Conservation (phyloP, 2,329 filamentous ascomycete species). For the Ophiosphaerella herpotricha region DNA sequence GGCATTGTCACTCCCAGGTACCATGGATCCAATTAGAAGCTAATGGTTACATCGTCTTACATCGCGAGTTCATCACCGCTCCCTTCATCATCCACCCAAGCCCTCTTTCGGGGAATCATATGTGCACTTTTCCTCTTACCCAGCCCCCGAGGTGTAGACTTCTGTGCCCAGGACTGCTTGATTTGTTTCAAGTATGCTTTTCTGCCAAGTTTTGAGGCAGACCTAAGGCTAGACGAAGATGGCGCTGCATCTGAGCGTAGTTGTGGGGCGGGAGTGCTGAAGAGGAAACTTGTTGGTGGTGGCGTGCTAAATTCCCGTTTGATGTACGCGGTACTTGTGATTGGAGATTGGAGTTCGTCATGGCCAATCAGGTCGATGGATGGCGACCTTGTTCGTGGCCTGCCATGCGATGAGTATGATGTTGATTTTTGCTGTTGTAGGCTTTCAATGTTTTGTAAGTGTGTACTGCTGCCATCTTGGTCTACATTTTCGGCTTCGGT, state of each 20-base stretch:
- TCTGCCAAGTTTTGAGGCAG: slow-evolving; percentile 10
- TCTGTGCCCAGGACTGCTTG: slow-evolving; percentile 30
- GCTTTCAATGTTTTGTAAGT: slow-evolving; percentile 5
- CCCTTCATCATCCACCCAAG: slow-evolving; percentile 15
- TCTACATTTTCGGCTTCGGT: neutral
- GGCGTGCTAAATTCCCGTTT: slow-evolving; percentile 30
- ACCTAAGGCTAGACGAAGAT: slow-evolving; percentile 5
- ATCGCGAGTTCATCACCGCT: slow-evolving; percentile 36
- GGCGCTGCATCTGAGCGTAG: slow-evolving; percentile 13
- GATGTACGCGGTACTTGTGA: slow-evolving; percentile 14
- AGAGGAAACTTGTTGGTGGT: slow-evolving; percentile 14
- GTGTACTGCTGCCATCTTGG: neutral
- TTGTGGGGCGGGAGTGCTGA: slow-evolving; percentile 12
- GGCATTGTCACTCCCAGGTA: no score
- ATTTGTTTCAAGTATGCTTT: slow-evolving; percentile 23
- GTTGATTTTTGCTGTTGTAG: slow-evolving; percentile 7
- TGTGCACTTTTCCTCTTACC: slow-evolving; percentile 13
- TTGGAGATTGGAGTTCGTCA: slow-evolving; percentile 3
- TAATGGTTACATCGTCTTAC: neutral
- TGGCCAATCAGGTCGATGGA: slow-evolving; percentile 10
- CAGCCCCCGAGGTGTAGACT: slow-evolving; percentile 5
- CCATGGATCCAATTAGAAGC: no score
- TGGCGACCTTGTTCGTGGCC: neutral
- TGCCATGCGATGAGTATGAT: neutral
- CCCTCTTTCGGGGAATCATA: slow-evolving; percentile 8